Evolutionary conservation across 306 rosid species (phyloP), one percentile per base, ranked within the genome.

Genomic region (Vicia faba): DNA sequence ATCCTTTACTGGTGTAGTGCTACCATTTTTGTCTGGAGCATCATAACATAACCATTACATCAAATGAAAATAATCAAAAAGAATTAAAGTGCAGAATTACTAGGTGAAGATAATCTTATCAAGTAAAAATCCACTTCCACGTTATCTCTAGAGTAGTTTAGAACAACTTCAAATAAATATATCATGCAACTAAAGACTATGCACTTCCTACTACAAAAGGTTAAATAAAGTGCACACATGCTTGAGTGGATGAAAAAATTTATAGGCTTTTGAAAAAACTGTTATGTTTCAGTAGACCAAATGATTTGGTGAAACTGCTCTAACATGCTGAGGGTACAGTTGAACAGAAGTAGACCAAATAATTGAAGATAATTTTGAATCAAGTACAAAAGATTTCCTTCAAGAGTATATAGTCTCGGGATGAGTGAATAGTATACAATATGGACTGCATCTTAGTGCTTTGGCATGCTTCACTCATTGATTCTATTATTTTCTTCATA

Each of bases 21-120:
- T 71, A 67, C 79, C 81, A 50, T 59, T 71, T 71, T 78, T 76
- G 74, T 76, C 91, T 85, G 83, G 25, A 25, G 56, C 48, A 40
- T 65, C 44, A 9, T 36, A 61, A 75, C 59, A 38, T 45, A 72
- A 65, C 16, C 61, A 61, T 70, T 50, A 23, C 15, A 76, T 33
- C 36, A 29, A 38, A 33, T 26, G 69, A 36, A 67, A 64, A 58
- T 12, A 61, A 43, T 66, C 19, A 9, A 18, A n/a, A 25, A 49
- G 36, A 12, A 56, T n/a, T 33, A 57, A 28, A 71, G 71, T 29
- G 46, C 68, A 66, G 23, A 75, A 14, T 39, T 43, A 70, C 44
- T 13, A 33, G 13, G 54, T 50, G 11, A 73, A 33, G 55, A 71
- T 16, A 19, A n/a, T n/a, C 19, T 13, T 11, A 4, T 19, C 41